Conservation (phyloP, 2,329 filamentous ascomycete species). For the Chrysoporthe puriensis region DNA sequence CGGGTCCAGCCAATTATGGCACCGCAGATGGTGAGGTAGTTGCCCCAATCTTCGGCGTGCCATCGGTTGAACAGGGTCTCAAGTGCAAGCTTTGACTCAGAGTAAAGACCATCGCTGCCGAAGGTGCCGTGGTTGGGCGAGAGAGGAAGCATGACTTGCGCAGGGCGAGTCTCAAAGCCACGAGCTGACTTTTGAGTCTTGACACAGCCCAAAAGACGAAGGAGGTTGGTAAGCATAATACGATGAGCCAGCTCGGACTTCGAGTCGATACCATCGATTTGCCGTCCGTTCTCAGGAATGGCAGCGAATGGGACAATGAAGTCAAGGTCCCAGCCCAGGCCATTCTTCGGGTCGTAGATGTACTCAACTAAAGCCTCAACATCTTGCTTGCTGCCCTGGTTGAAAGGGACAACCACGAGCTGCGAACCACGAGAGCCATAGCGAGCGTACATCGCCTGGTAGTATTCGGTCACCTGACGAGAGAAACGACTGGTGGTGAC, state of each 20-base stretch:
- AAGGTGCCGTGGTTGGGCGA: slow-evolving; percentile 99
- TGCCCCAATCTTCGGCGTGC: slow-evolving; percentile 96
- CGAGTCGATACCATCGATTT: slow-evolving; percentile 95
- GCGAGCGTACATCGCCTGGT: slow-evolving; percentile 96
- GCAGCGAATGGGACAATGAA: slow-evolving; percentile 95
- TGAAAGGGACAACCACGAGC: slow-evolving; percentile 97
- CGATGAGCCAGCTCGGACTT: slow-evolving; percentile 97
- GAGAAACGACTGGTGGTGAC: slow-evolving; percentile 98
- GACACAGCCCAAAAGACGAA: slow-evolving; percentile 86
- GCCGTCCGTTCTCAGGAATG: slow-evolving; percentile 95
- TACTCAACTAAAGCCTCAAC: slow-evolving; percentile 92
- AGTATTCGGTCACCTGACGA: slow-evolving; percentile 97
- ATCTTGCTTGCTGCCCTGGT: slow-evolving; percentile 98
- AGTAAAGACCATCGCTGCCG: slow-evolving; percentile 96
- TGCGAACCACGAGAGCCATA: slow-evolving; percentile 93
- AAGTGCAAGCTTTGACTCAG: slow-evolving; percentile 94
- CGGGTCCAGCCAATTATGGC: slow-evolving; percentile 99
- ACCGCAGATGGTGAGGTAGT: slow-evolving; percentile 97
- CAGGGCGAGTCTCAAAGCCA: slow-evolving; percentile 92
- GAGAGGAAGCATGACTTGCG: slow-evolving; percentile 92
- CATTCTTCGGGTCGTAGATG: slow-evolving; percentile 95
- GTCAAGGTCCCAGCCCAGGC: slow-evolving; percentile 97
- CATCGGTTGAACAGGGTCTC: slow-evolving; percentile 98
- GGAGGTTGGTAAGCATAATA: slow-evolving; percentile 97
- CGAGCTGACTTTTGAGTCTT: slow-evolving; percentile 88